phyloP scores from a whole-genome alignment of 148 eudicot species.

The Pharnaceum exiguum region DNA sequence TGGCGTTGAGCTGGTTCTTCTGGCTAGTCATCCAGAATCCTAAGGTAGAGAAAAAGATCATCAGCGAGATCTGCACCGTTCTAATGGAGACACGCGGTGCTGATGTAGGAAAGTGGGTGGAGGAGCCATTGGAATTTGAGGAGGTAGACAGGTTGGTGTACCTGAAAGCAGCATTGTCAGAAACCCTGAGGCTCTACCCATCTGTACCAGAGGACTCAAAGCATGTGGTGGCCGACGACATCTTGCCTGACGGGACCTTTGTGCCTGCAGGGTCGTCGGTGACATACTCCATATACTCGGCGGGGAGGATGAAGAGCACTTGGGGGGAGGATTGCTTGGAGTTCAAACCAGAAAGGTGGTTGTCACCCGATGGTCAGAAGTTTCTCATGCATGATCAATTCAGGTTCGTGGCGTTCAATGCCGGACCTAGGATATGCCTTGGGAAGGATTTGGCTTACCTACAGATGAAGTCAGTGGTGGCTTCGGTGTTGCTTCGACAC shows the following conservation, averaged over 20 bases:
- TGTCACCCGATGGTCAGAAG: constrained; percentile 37
- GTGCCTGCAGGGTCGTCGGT: constrained; percentile 85
- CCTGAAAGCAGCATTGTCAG: constrained; percentile 79
- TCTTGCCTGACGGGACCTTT: constrained; percentile 81
- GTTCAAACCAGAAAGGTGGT: constrained; percentile 80
- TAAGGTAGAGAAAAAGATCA: constrained; percentile 47
- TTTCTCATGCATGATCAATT: constrained; percentile 58
- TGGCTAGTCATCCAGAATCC: constrained; percentile 73
- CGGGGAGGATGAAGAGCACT: constrained; percentile 68
- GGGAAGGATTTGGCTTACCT: constrained; percentile 84
- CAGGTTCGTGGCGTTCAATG: constrained; percentile 83
- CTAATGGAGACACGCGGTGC: constrained; percentile 72
- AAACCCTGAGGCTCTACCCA: constrained; percentile 77
- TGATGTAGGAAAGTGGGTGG: constrained; percentile 49
- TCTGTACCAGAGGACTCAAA: constrained; percentile 97
- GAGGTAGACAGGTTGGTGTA: constrained; percentile 74
- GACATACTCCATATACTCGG: constrained; percentile 86
- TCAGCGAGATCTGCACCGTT: constrained; percentile 51
- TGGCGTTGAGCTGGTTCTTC: constrained; percentile 91
- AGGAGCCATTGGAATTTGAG: constrained; percentile 60
- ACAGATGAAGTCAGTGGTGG: constrained; percentile 89
- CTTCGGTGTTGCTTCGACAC: constrained; percentile 72
- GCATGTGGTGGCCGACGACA: constrained; percentile 71
- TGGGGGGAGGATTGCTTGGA: constrained; percentile 89
- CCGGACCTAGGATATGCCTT: constrained; percentile 78